Base-by-base conservation (phyloP, 768 basidiomycete species). In the Agrocybe chaxingu region DNA sequence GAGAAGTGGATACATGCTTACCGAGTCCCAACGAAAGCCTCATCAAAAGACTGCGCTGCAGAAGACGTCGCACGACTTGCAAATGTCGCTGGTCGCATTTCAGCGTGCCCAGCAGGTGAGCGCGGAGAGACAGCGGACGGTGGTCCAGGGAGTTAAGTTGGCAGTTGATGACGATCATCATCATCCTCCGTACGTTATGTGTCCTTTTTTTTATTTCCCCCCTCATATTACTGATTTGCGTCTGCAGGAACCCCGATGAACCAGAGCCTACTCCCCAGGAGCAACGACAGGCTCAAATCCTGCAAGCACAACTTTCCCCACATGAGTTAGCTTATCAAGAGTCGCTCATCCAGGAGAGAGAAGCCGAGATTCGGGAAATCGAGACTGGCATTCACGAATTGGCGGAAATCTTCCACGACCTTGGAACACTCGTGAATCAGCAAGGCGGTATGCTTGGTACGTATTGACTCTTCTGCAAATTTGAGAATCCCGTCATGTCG, bases 321-420 rank as follows among this genome's bases (percentile, higher is more conserved):
- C 88, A 90, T 52, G 96, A 98, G 68, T 79, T 98, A 18, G 92
- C 92, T 10, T 95, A 95, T 65, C 97, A 98, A 66, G 96, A 99
- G 64, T 90, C 92, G 8, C 72, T 98, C 34, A 93, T 97, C 47
- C 85, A 88, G 45, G 97, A 99, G 64, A 87, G 97, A 12, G 96
- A 99, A 66, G 77, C 77, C 0, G 97, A 98, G 62, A 98, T 98
- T 48, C 82, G 89, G 45, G 94, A 98, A 64, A 99, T 99, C 45
- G 97, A 99, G 68, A 85, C 83, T 6, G 96, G 97, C 6, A 98
- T 99, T 48, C 92, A 96, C 61, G 96, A 99, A 67, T 70, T 99
- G 41, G 82, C 90, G 24, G 92, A 98, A 68, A 98, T 99, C 62
- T 98, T 99, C 77, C 82, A 90, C 44, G 95, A 98, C 69, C 72